Conservation (phyloP, 495 filamentous ascomycete species). For the Hypomontagnella monticulosa region DNA sequence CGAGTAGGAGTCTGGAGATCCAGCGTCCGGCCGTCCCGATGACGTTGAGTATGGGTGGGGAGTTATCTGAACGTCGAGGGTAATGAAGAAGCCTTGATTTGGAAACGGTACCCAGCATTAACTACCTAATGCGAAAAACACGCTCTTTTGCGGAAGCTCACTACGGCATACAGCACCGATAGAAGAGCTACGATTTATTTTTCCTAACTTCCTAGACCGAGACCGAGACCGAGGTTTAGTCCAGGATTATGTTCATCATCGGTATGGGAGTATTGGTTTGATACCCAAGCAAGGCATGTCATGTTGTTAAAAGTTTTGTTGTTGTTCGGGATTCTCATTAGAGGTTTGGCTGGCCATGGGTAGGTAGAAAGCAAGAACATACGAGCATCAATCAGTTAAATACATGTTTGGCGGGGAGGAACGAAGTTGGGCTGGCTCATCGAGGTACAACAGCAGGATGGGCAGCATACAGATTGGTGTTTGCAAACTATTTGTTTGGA, state of each 20-base stretch:
- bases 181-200: not conserved
- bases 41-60: conserved; percentile 40
- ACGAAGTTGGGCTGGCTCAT: no score
- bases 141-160: no score
- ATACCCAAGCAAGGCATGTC: conserved; percentile 34
- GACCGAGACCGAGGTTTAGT: not conserved
- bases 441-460: not conserved
- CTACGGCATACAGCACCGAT: not conserved
- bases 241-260: conserved; percentile 21
- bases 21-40: conserved; percentile 53
- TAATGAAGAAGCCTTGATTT: no score
- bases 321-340: conserved; percentile 29
- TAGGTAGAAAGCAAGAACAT: not conserved
- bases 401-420: no score
- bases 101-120: no score
- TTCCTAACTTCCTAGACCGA: not conserved
- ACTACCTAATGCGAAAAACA: no score
- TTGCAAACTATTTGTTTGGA: no score
- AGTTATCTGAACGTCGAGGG: conserved; percentile 33
- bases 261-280: conserved; percentile 30
- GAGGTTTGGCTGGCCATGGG: conserved; percentile 10
- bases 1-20: conserved; percentile 60
- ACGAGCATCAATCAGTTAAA: no score
- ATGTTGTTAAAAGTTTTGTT: conserved; percentile 30
- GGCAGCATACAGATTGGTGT: no score